Conservation (phyloP, 1,284 basidiomycete genomes). For the Boletus mariae region DNA sequence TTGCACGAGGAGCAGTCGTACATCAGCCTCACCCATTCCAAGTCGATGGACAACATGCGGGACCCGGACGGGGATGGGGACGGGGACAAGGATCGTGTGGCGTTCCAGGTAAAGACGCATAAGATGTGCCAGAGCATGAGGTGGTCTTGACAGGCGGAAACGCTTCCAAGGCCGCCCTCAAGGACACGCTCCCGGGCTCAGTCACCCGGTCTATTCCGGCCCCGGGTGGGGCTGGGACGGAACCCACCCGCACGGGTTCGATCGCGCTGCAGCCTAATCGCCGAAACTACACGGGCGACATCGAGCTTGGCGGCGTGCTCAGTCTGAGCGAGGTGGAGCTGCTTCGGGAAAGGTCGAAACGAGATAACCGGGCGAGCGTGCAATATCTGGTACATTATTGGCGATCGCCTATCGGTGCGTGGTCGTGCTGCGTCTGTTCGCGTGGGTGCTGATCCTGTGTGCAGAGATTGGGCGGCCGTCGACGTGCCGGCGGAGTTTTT, state of each 20-base stretch:
- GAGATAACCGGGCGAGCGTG: slow-evolving; percentile 24
- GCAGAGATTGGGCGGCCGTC: slow-evolving; percentile 20
- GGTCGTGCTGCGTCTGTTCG: neutral
- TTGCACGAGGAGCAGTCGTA: slow-evolving; percentile 3
- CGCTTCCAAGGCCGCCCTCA: neutral
- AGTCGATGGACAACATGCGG: neutral
- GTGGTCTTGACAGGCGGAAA: neutral
- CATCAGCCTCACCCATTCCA: slow-evolving; percentile 9
- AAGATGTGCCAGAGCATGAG: slow-evolving; percentile 13
- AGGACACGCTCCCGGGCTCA: neutral
- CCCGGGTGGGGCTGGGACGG: too few species aligned
- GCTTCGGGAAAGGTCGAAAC: slow-evolving; percentile 31
- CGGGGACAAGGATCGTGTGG: neutral
- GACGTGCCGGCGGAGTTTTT: slow-evolving; percentile 6
- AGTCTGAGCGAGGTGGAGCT: slow-evolving; percentile 36
- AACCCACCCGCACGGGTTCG: too few species aligned
- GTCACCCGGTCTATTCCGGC: too few species aligned
- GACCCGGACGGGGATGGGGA: neutral
- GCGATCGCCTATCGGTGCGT: slow-evolving; percentile 50
- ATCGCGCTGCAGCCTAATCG: slow-evolving; percentile 41
- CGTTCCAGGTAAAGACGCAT: neutral
- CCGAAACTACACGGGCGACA: slow-evolving; percentile 38
- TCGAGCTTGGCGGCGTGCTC: slow-evolving; percentile 30
- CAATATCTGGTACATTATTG: slow-evolving; percentile 46
- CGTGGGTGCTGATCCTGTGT: neutral